These are phyloP conservation scores for Pyronema domesticum DNA, from an alignment of 495 filamentous ascomycete genomes.

Conservation along the genomic window DNA sequence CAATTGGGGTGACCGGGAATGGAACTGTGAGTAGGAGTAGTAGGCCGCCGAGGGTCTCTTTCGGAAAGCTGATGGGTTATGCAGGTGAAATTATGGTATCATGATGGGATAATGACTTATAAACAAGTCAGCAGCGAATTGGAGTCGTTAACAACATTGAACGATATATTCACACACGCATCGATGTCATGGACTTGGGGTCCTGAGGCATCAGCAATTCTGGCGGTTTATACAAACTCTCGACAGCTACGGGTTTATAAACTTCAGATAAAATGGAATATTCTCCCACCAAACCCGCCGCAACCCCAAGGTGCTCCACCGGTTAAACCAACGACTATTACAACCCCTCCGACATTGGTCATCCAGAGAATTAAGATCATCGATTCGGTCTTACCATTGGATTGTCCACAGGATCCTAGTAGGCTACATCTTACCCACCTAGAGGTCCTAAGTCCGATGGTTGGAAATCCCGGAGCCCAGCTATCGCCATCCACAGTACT, in stretches of 20 bases:
- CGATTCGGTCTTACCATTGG: slow-evolving; percentile 14
- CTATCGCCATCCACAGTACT: slow-evolving; percentile 12
- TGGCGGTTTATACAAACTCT: slow-evolving; percentile 23
- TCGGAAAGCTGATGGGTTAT: neutral
- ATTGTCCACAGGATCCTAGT: slow-evolving; percentile 14
- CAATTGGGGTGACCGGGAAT: slow-evolving; percentile 22
- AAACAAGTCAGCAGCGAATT: slow-evolving; percentile 19
- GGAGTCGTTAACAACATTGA: slow-evolving; percentile 16
- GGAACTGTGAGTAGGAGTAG: slow-evolving; percentile 12
- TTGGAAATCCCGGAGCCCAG: slow-evolving; percentile 2
- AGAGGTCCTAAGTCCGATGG: slow-evolving; percentile 20
- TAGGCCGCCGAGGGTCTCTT: neutral
- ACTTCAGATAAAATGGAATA: slow-evolving; percentile 18
- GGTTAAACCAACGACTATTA: slow-evolving; percentile 9
- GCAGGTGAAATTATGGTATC: slow-evolving; percentile 23
- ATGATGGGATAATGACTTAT: slow-evolving; percentile 16
- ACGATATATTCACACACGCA: slow-evolving; percentile 24
- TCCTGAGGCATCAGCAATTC: slow-evolving; percentile 6
- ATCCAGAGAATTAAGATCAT: slow-evolving; percentile 21
- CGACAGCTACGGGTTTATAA: slow-evolving; percentile 22
- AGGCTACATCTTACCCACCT: slow-evolving; percentile 17
- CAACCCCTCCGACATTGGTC: slow-evolving; percentile 10
- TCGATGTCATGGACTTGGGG: slow-evolving; percentile 23
- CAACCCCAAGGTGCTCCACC: slow-evolving; percentile 10
- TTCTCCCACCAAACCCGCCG: slow-evolving; percentile 3